Evolutionary conservation across 441 rosid genomes (phyloP), one percentile per base, ranked within the genome.

Genomic region (Adansonia madagascariensis): DNA sequence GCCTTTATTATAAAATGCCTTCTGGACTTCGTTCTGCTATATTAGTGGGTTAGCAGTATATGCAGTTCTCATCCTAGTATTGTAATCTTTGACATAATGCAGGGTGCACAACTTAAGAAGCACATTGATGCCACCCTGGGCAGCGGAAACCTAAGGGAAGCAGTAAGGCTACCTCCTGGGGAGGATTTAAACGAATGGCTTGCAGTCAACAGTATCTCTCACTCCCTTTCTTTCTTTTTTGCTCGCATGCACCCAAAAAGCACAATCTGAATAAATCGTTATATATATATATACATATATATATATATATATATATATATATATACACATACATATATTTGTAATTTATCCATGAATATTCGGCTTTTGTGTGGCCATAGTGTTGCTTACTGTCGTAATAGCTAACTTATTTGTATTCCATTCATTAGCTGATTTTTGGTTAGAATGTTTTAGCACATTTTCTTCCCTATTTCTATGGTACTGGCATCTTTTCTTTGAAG

Each of bases 181-280:
- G 98, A 95, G 86, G 98, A 95, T 86, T 84, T 91, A 75, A 95
- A 95, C 78, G 98, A 95, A 77, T 95, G 98, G 98, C 98, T 93
- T 78, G 98, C 98, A 75, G 99, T 95, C 59, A 93, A 93, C 83
- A 95, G 98, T 95, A 82, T 82, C 63, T 61, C 75, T 77, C 65
- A 27, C 76, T 74, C 67, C 44, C 80, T 80, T 22, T 64, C 55
- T 31, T 61, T 79, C 78, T 76, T 65, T 77, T 46, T 24, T 35
- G 44, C 68, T 46, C 62, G 3, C 20, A 14, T 47, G 5, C 20
- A 46, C 14, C 49, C 27, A 2, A 8, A 62, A 41, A n/a, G 0
- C 53, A 73, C 20, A 18, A 57, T 59, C 53, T 73, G 65, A 12
- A 35, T 55, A 39, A 57, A 55, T 20, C 2, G 6, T 73, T 73